Evolutionary conservation across 208 protist genomes (phyloP).

Genomic region (Leishmania arabica): DNA sequence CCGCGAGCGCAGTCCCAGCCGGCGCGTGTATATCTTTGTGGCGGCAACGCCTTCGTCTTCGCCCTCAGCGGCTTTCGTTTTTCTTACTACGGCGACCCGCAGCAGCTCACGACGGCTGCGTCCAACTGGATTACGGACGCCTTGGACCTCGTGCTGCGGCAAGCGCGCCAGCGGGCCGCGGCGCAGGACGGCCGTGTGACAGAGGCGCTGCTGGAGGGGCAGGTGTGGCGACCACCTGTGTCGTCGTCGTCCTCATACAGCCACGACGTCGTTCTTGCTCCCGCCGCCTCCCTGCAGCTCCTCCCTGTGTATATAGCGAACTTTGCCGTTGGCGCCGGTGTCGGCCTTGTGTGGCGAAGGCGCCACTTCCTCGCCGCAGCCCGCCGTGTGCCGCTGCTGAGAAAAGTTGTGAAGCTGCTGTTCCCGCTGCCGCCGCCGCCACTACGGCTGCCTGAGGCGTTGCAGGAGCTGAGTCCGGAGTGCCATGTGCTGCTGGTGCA

Average conservation of each 20-base stretch:
- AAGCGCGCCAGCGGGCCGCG: slow-evolving; percentile 20
- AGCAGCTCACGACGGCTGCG: slow-evolving; percentile 31
- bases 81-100: slow-evolving; percentile 33
- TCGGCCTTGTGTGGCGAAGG: slow-evolving; percentile 24
- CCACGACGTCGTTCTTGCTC: slow-evolving; percentile 27
- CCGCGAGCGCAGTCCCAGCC: not conserved
- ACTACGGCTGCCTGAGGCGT: slow-evolving; percentile 32
- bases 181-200: slow-evolving; percentile 9
- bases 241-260: not conserved
- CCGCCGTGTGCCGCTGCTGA: slow-evolving; percentile 20
- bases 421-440: slow-evolving; percentile 34
- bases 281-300: slow-evolving; percentile 37
- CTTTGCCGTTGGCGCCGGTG: slow-evolving; percentile 29
- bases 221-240: slow-evolving; percentile 14
- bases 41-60: slow-evolving; percentile 47
- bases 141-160: slow-evolving; percentile 23
- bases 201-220: not conserved
- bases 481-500: slow-evolving; percentile 22
- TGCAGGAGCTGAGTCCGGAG: slow-evolving; percentile 34
- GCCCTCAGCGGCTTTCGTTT: slow-evolving; percentile 61
- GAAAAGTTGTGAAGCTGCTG: slow-evolving; percentile 12
- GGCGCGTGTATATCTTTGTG: slow-evolving; percentile 38
- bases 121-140: slow-evolving; percentile 34
- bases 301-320: slow-evolving; percentile 33
- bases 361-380: slow-evolving; percentile 6